Evolutionary conservation across 169 alveolate species (phyloP).

Genomic region (Cryptosporidium baileyi): DNA sequence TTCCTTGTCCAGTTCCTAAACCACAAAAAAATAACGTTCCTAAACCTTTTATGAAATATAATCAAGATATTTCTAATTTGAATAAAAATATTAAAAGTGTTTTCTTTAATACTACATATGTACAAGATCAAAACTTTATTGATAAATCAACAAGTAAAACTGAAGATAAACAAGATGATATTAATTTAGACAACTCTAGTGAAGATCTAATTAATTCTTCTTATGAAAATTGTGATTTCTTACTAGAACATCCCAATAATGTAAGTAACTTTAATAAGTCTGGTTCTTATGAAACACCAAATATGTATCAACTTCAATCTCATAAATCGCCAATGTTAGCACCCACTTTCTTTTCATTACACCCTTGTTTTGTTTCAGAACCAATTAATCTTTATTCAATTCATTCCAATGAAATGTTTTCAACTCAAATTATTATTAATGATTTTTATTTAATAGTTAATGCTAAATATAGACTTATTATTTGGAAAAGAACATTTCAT

Average conservation of each 20-base stretch:
- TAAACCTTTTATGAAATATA: slow-evolving; percentile 52
- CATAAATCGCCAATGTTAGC: slow-evolving; percentile 54
- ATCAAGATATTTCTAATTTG: not conserved
- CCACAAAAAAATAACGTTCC: slow-evolving; percentile 59
- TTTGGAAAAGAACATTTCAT: slow-evolving; percentile 49
- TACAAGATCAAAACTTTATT: not conserved
- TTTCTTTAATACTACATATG: not conserved
- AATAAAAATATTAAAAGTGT: too few relatives aligned
- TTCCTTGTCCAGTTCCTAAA: slow-evolving; percentile 69
- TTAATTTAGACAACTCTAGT: not conserved
- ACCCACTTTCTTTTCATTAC: slow-evolving; percentile 46
- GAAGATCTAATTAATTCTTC: slow-evolving; percentile 16
- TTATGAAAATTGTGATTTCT: not conserved
- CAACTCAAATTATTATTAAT: slow-evolving; percentile 51
- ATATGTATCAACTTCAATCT: slow-evolving; percentile 27
- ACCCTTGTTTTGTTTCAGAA: slow-evolving; percentile 68
- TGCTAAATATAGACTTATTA: slow-evolving; percentile 50
- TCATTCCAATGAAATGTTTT: slow-evolving; percentile 56
- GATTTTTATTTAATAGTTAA: slow-evolving; percentile 42
- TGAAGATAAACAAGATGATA: not conserved
- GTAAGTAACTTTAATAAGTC: not conserved
- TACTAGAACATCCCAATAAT: not conserved
- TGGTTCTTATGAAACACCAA: slow-evolving; percentile 20
- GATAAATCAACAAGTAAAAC: not conserved
- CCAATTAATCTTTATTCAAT: slow-evolving; percentile 48